Evolutionary conservation across 345 rosid genomes (phyloP).

Genomic region (Mallotus nudiflorus): DNA sequence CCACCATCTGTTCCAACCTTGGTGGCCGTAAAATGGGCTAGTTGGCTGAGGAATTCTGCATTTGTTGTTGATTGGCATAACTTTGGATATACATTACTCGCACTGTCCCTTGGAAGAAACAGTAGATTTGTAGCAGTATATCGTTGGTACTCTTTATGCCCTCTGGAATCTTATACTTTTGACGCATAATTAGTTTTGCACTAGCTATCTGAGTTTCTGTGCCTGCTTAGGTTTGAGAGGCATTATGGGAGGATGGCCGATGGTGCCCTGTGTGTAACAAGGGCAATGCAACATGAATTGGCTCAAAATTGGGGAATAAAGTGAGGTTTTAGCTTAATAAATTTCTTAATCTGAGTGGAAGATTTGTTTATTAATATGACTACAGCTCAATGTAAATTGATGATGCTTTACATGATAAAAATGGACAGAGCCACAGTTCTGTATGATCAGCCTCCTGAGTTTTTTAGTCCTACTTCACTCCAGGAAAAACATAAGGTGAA

Average conservation of each 20-base stretch:
- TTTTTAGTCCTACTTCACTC: conserved; percentile 71
- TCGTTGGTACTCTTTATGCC: conserved; percentile 56
- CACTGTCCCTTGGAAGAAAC: conserved; percentile 85
- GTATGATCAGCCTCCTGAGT: conserved; percentile 97
- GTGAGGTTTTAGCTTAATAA: conserved; percentile 48
- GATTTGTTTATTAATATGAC: conserved; percentile 8
- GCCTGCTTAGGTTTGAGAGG: conserved; percentile 66
- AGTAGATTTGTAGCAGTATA: conserved; percentile 74
- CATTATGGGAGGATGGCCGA: conserved; percentile 82
- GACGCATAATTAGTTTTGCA: neutral
- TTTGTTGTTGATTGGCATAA: conserved; percentile 96
- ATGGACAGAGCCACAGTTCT: conserved; percentile 68
- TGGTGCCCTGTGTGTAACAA: conserved; percentile 85
- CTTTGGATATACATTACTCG: conserved; percentile 89
- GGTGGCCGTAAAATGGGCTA: conserved; percentile 88
- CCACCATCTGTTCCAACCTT: conserved; percentile 96
- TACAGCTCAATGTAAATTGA: neutral
- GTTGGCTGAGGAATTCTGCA: conserved; percentile 67
- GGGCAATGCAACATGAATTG: conserved; percentile 96
- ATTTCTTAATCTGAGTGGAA: conserved; percentile 9
- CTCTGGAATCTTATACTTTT: neutral
- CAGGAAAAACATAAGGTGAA: conserved; percentile 80
- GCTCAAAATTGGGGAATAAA: conserved; percentile 94
- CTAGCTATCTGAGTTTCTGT: conserved; percentile 17
- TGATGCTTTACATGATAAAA: conserved; percentile 14